Conservation (phyloP, 768 basidiomycete species). For the Leucogyrophana mollusca region DNA sequence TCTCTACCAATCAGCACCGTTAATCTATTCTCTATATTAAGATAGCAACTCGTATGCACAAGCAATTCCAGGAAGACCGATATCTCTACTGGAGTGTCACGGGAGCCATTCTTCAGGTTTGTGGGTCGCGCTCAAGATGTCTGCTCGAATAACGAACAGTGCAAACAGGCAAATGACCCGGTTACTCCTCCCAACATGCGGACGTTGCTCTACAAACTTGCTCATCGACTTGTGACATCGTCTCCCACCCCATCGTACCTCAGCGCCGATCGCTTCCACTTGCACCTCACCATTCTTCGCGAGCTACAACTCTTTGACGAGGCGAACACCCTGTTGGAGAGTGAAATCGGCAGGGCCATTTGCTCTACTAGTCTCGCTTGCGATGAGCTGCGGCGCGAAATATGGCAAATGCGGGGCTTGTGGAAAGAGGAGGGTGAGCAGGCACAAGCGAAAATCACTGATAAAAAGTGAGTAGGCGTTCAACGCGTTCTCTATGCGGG, state of each 20-base stretch:
- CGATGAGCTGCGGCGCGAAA: constrained; percentile 72
- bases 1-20: constrained; percentile 1
- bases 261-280: constrained; percentile 73
- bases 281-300: constrained; percentile 70
- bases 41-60: constrained; percentile 81
- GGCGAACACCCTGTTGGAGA: constrained; percentile 65
- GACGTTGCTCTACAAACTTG: constrained; percentile 70
- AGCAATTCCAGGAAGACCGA: constrained; percentile 78
- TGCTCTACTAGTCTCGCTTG: constrained; percentile 71
- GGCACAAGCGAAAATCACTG: constrained; percentile 57
- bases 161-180: constrained; percentile 66
- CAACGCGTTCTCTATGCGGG: no score
- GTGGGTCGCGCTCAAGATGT: constrained; percentile 5
- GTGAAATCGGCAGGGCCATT: constrained; percentile 64
- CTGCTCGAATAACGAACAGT: not conserved
- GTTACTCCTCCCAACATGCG: constrained; percentile 63
- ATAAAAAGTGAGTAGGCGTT: constrained; percentile 45
- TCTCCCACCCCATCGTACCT: constrained; percentile 62
- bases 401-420: constrained; percentile 58
- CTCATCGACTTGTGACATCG: constrained; percentile 68
- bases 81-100: constrained; percentile 85
- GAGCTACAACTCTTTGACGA: constrained; percentile 70
- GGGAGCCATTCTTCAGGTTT: constrained; percentile 76
- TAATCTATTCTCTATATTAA: constrained; percentile 29
- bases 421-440: constrained; percentile 59